These are phyloP conservation scores for Dichotomopilus funicola DNA, from an alignment of 2,329 filamentous ascomycete genomes.

Conservation along the genomic window DNA sequence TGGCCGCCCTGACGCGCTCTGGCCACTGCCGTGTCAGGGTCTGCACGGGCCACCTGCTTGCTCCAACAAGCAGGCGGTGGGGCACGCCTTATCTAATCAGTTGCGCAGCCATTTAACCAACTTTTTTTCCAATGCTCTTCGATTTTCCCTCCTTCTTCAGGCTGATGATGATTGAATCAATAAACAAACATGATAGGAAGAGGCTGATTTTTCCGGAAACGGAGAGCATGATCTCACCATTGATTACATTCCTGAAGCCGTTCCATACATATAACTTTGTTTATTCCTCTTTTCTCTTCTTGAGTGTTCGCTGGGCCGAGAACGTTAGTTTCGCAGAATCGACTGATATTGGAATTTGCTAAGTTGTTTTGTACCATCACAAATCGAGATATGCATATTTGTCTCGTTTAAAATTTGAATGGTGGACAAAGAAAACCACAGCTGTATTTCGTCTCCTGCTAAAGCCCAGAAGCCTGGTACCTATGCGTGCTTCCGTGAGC, in stretches of 20 bases:
- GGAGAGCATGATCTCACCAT: constrained; percentile 54
- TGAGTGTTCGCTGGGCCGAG: no score
- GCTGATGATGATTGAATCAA: constrained; percentile 57
- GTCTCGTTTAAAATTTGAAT: no score
- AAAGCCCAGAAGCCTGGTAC: no score
- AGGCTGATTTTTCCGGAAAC: constrained; percentile 52
- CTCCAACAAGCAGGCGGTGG: not conserved
- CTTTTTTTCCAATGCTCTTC: constrained; percentile 17
- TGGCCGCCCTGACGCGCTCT: constrained; percentile 11
- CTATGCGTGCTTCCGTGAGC: no score
- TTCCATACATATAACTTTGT: not conserved
- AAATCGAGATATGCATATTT: no score
- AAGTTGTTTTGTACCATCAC: no score
- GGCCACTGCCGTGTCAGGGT: not conserved
- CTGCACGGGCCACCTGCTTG: not conserved
- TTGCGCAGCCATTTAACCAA: constrained; percentile 14
- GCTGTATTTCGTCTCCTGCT: no score
- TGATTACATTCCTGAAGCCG: constrained; percentile 52
- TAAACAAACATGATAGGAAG: constrained; percentile 57
- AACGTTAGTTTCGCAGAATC: no score
- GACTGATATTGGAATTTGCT: no score
- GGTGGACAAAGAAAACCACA: no score
- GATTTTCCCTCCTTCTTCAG: constrained; percentile 28
- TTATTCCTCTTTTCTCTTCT: not conserved
- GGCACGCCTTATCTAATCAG: constrained; percentile 16